phyloP scores from a whole-genome alignment of 2,329 filamentous ascomycete genomes.

The Hymenoscyphus fraxineus region DNA sequence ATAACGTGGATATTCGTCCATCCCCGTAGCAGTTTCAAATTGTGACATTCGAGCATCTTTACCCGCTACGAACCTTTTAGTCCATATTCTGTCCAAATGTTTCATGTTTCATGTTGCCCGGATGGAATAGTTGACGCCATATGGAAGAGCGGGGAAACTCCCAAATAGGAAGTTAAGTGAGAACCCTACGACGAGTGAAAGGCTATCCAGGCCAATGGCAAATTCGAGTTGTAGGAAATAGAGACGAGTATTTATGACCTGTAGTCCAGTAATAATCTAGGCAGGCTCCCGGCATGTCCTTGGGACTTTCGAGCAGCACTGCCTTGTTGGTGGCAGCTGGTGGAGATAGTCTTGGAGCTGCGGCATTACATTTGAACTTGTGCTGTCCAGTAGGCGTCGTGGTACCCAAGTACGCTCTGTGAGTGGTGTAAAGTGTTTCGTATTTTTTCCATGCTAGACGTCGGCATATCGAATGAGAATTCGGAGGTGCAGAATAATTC shows the following conservation, averaged over 20 bases:
- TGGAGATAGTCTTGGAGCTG: slow-evolving; percentile 10
- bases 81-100: slow-evolving; percentile 14
- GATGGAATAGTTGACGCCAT: slow-evolving; percentile 3
- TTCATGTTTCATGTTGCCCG: slow-evolving; percentile 25
- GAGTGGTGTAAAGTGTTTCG: slow-evolving; percentile 30
- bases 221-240: neutral
- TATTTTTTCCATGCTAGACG: slow-evolving; percentile 21
- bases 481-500: slow-evolving; percentile 6
- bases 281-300: neutral
- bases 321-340: slow-evolving; percentile 2
- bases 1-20: slow-evolving; percentile 10
- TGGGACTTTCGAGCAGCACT: slow-evolving; percentile 2
- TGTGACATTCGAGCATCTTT: slow-evolving; percentile 13
- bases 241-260: neutral
- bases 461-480: slow-evolving; percentile 20
- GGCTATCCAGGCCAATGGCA: slow-evolving; percentile 9
- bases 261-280: slow-evolving; percentile 13
- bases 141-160: slow-evolving; percentile 14
- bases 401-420: slow-evolving; percentile 19
- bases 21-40: neutral
- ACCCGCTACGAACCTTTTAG: slow-evolving; percentile 16
- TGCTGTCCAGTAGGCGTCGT: neutral
- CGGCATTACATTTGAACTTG: neutral
- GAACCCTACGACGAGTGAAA: slow-evolving; percentile 14
- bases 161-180: slow-evolving; percentile 16